Percentiles rank a stretch among this genome's conserved stretches.
Evolutionary conservation across 768 basidiomycete genomes (phyloP).

Genomic region (Agaricus blazei): DNA sequence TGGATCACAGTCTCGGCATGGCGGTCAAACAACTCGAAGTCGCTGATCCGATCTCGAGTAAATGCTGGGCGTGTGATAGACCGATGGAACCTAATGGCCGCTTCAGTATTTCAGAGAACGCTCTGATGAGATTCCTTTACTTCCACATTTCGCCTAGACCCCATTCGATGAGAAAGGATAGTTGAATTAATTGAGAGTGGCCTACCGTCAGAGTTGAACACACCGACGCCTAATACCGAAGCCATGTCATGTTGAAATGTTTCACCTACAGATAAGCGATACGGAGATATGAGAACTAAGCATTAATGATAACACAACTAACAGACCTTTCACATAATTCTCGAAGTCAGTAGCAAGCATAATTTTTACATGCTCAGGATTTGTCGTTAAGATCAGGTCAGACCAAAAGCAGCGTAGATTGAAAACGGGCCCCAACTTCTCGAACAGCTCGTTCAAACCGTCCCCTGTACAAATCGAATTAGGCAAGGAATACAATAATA

Average conservation of each 20-base stretch:
- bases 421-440: conserved; percentile 34
- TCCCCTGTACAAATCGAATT: conserved; percentile 31
- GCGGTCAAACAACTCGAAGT: conserved; percentile 58
- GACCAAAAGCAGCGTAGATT: conserved; percentile 42
- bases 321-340: conserved; percentile 53
- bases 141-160: conserved; percentile 32
- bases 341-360: conserved; percentile 54
- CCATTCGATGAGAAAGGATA: not conserved
- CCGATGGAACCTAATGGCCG: conserved; percentile 45
- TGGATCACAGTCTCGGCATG: conserved; percentile 41
- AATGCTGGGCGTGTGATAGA: conserved; percentile 63
- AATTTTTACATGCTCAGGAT: conserved; percentile 51
- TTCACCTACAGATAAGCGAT: conserved; percentile 23
- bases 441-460: conserved; percentile 28
- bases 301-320: not conserved
- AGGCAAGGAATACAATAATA: not conserved
- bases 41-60: conserved; percentile 50
- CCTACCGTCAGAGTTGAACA: conserved; percentile 66
- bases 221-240: conserved; percentile 54
- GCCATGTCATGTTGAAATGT: conserved; percentile 38
- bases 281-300: not conserved
- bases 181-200: not conserved
- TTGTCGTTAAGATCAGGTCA: conserved; percentile 40
- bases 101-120: not conserved
- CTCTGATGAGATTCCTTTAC: conserved; percentile 13